Evolutionary conservation across 139 green algal genomes (phyloP).

Genomic region (Chlamydomonas asymmetrica): DNA sequence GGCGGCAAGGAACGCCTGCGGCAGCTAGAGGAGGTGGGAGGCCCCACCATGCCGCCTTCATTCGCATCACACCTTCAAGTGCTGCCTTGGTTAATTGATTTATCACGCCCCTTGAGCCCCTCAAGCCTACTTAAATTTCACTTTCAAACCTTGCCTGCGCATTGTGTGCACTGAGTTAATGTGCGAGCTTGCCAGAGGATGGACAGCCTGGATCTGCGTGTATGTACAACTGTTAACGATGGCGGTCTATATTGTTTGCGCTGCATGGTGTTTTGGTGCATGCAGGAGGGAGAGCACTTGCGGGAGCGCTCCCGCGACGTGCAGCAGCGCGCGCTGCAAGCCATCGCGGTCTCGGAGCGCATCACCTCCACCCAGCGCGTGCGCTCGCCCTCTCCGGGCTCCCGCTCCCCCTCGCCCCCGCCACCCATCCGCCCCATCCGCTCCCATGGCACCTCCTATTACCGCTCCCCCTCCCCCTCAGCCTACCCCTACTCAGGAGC

Average conservation of each 20-base stretch:
- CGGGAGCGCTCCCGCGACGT: conserved; percentile 13
- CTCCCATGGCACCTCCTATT: background rate
- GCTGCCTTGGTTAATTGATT: too few species aligned
- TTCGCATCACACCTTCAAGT: too few species aligned
- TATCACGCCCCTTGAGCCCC: too few species aligned
- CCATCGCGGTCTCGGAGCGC: conserved; percentile 22
- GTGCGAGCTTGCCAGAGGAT: too few species aligned
- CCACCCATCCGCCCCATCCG: conserved; percentile 1
- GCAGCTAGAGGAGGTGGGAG: conserved; percentile 25
- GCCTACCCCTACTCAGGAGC: background rate
- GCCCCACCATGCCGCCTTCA: too few species aligned
- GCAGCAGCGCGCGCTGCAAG: conserved; percentile 26
- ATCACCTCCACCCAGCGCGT: conserved; percentile 7
- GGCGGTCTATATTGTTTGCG: too few species aligned
- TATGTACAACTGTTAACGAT: too few species aligned
- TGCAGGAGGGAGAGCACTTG: conserved; percentile 15
- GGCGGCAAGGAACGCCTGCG: conserved; percentile 15
- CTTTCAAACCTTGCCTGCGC: too few species aligned
- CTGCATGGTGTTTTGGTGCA: too few species aligned
- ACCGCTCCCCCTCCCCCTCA: background rate
- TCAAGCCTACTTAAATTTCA: too few species aligned
- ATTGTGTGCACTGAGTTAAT: too few species aligned
- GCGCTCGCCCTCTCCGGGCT: background rate
- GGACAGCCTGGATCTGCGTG: too few species aligned
- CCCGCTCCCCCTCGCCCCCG: conserved; percentile 21